These are phyloP conservation scores for Blastobotrys chiropterorum DNA, from an alignment of 805 yeast species.

Conservation along the genomic window DNA sequence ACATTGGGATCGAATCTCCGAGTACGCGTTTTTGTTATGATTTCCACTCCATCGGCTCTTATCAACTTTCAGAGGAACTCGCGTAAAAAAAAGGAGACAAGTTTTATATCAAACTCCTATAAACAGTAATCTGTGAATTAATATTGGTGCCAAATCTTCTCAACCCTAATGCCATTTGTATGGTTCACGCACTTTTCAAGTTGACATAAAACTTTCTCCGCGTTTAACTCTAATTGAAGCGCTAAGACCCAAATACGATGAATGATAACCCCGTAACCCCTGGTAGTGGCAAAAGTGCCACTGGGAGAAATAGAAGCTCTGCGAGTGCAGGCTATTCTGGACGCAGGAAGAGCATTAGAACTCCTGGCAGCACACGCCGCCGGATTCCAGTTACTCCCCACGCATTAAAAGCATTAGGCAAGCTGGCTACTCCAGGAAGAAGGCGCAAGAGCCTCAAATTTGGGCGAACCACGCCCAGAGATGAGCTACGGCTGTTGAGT, in stretches of 20 bases:
- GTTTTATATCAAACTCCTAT: too few species aligned
- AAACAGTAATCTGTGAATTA: neutral
- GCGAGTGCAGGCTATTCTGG: neutral
- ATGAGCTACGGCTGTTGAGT: conserved; percentile 18
- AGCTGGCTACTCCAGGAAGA: conserved; percentile 14
- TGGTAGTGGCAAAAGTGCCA: neutral
- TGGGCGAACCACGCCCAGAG: conserved; percentile 14
- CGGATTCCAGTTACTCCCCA: conserved; percentile 15
- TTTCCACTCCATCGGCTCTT: too few species aligned
- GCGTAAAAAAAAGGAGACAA: too few species aligned
- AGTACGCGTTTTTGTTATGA: too few species aligned
- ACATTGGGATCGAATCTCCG: neutral
- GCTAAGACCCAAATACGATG: neutral
- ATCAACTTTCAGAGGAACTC: too few species aligned
- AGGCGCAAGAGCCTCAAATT: conserved; percentile 11
- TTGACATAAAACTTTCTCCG: neutral
- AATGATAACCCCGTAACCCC: conserved; percentile 1
- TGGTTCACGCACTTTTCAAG: neutral
- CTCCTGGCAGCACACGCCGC: neutral
- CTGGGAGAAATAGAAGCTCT: neutral
- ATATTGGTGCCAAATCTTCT: too few species aligned
- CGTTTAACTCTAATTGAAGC: neutral
- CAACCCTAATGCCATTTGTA: too few species aligned
- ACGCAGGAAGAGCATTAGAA: neutral
- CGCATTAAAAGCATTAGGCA: conserved; percentile 11